Base-by-base conservation (phyloP, 768 basidiomycete genomes). In the Serendipita sp. region DNA sequence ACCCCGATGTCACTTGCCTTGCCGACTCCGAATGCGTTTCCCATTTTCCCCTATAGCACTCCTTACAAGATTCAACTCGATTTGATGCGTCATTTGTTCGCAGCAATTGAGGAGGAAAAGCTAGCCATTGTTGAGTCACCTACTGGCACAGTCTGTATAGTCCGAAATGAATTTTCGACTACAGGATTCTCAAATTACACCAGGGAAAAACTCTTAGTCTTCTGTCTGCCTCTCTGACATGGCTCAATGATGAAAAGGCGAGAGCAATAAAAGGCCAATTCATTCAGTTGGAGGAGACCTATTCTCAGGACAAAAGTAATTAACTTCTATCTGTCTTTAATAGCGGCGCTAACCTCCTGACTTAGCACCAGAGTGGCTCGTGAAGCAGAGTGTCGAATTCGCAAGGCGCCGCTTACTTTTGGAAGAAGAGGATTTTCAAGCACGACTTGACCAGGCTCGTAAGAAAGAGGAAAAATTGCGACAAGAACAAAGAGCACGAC, bases 141-240 rank as follows among this genome's bases (percentile, higher is more conserved):
- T 0, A 93, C 91, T 0, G 91, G 90, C 67, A 93, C 90, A 26
- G 90, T 90, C 63, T 71, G 81, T 68, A 48, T 28, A 7, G 2
- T 48, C 9, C 14, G 34, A 38, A 20, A 48, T 1, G 9, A 2
- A 48, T 48, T 20, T 17, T 17, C 5, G 2, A 48, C 45, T 48
- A 48, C 7, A 14, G 34, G n/a, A n/a, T 17, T 48, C 45, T 9
- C 26, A 20, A 48, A 24, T 43, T 16, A 20, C 7, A 11, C 30
- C 68, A 93, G 90, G 91, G 91, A 28, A 95, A 95, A 72, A 92
- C 91, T 0, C 73, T 92, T 34, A 88, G 84, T 68, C 75, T 94
- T 16, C 76, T 94, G 28, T 89, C 85, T 65, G 79, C 88, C 2
- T 77, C 85, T 7, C 72, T 93, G 42, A 82, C 85, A 0, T 94